These are phyloP conservation scores for Dendrobium officinale DNA, from an alignment of 106 monocot species.

Conservation along the genomic window DNA sequence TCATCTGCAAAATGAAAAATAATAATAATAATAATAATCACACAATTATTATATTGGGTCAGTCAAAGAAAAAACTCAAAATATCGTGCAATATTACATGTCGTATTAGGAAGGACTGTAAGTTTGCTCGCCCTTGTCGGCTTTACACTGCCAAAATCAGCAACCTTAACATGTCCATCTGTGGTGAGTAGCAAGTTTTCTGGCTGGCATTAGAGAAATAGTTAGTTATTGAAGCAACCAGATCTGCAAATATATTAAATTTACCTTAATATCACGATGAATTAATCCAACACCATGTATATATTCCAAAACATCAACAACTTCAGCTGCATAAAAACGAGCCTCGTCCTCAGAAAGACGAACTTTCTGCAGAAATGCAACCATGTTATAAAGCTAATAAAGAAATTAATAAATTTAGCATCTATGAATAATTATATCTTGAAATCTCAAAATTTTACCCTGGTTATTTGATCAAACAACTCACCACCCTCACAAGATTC, in stretches of 20 bases:
- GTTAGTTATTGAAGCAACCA: slow-evolving; percentile 21
- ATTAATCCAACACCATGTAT: slow-evolving; percentile 85
- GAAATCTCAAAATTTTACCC: slow-evolving; percentile 33
- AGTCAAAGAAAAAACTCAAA: not conserved
- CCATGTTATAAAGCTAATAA: slow-evolving; percentile 7
- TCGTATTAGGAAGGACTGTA: slow-evolving; percentile 70
- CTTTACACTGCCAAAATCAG: slow-evolving; percentile 96
- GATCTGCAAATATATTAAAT: not conserved
- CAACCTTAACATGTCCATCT: slow-evolving; percentile 92
- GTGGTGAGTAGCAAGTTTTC: slow-evolving; percentile 90
- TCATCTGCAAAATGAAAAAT: slow-evolving; percentile 44
- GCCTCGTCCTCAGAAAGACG: slow-evolving; percentile 79
- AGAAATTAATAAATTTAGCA: slow-evolving; percentile 1
- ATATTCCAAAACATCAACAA: slow-evolving; percentile 91
- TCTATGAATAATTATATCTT: slow-evolving; percentile 1
- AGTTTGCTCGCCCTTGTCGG: slow-evolving; percentile 68
- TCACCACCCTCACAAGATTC: slow-evolving; percentile 99
- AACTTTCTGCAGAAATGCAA: slow-evolving; percentile 58
- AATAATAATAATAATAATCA: slow-evolving; percentile 9
- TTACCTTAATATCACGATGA: slow-evolving; percentile 98
- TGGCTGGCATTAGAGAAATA: slow-evolving; percentile 59
- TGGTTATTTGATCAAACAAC: slow-evolving; percentile 91
- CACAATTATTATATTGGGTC: not conserved
- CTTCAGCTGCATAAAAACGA: slow-evolving; percentile 96
- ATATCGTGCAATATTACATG: slow-evolving; percentile 35